phyloP scores from a whole-genome alignment of 139 green algal species.

The Coccomyxa sp. region DNA sequence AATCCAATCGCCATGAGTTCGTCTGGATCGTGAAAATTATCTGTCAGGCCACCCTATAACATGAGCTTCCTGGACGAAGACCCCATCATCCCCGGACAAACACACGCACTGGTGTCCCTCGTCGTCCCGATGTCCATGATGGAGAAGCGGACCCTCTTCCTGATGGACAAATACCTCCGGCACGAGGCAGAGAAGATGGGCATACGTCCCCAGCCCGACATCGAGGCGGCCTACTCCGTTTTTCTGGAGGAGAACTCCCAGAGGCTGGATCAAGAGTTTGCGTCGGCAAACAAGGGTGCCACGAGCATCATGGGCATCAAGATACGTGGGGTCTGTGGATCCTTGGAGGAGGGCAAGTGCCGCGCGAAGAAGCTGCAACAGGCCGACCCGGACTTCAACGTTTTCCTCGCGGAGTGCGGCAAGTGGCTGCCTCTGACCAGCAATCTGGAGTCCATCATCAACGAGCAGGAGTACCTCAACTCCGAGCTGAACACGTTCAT shows the following conservation, averaged over 20 bases:
- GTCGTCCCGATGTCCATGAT: not conserved
- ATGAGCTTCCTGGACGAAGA: not conserved
- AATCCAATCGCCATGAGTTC: not conserved
- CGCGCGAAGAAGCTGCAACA: not conserved
- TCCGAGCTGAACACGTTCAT: not conserved
- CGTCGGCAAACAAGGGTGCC: not conserved
- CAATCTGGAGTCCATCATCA: slow-evolving; percentile 1
- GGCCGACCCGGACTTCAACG: not conserved
- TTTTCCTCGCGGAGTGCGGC: not conserved
- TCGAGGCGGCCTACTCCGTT: not conserved
- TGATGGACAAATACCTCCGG: not conserved
- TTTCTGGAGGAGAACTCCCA: not conserved
- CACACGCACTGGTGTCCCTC: not conserved
- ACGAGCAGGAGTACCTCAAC: not conserved
- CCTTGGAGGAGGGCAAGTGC: not conserved
- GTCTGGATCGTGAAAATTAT: slow-evolving; percentile 1
- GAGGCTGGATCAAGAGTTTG: not conserved
- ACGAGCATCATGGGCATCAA: not conserved
- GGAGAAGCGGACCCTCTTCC: not conserved
- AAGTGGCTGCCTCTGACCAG: not conserved
- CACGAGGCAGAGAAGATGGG: not conserved
- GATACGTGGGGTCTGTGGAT: not conserved
- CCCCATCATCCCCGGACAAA: not conserved
- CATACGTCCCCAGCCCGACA: not conserved
- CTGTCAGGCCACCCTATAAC: not conserved